Conservation (phyloP, 345 rosid genomes). For the Arabidopsis arenosa region DNA sequence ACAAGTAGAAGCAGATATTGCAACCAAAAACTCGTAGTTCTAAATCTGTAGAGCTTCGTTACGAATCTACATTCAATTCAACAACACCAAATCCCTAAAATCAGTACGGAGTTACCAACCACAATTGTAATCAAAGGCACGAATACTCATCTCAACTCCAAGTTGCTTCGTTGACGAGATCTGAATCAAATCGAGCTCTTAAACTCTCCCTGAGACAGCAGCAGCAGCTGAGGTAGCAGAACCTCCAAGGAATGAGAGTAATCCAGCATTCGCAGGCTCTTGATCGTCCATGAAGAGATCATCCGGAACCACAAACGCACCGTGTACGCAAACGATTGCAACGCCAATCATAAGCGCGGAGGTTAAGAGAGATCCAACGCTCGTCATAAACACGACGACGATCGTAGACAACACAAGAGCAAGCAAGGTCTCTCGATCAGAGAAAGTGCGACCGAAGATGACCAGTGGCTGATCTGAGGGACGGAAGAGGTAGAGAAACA, state of each 20-base stretch:
- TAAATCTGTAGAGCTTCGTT: conserved; percentile 20
- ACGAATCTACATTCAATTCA: conserved; percentile 38
- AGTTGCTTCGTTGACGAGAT: neutral
- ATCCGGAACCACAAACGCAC: conserved; percentile 88
- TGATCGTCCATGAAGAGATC: conserved; percentile 84
- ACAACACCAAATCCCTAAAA: conserved; percentile 17
- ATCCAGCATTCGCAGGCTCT: conserved; percentile 64
- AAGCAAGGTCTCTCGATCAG: conserved; percentile 77
- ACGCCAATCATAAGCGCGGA: conserved; percentile 71
- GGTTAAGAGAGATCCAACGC: conserved; percentile 75
- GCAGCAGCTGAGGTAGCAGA: conserved; percentile 67
- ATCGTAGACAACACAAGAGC: conserved; percentile 58
- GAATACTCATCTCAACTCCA: conserved; percentile 27
- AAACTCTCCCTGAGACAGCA: conserved; percentile 64
- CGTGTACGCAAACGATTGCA: conserved; percentile 75
- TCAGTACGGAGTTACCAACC: neutral
- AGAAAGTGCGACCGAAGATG: conserved; percentile 69
- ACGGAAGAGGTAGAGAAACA: conserved; percentile 72
- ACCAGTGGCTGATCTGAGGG: conserved; percentile 79
- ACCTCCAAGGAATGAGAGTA: conserved; percentile 75
- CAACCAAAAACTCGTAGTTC: neutral
- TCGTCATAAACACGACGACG: conserved; percentile 75
- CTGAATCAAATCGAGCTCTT: conserved; percentile 15
- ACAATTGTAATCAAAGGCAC: neutral
- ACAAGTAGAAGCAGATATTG: conserved; percentile 22